These are phyloP conservation scores for Kwoniella bestiolae DNA, from an alignment of 768 basidiomycete species.

Conservation along the genomic window DNA sequence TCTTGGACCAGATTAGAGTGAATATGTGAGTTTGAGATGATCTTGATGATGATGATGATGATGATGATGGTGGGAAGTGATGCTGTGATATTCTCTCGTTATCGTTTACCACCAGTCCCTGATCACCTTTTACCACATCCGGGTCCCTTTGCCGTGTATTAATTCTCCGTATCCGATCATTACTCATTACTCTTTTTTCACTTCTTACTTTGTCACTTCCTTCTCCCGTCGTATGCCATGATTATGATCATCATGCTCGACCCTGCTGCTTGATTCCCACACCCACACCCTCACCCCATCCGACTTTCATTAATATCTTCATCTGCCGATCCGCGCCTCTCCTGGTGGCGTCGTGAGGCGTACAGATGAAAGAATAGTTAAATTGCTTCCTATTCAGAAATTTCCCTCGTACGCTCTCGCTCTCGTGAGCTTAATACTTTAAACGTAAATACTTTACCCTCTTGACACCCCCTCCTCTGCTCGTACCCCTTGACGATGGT, in stretches of 20 bases:
- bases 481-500: slow-evolving; percentile 1
- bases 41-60: no score
- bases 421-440: slow-evolving; percentile 4
- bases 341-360: slow-evolving; percentile 8
- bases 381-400: neutral
- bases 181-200: neutral
- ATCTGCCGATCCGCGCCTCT: slow-evolving; percentile 5
- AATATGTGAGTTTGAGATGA: neutral
- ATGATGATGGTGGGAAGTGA: no score
- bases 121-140: slow-evolving; percentile 22
- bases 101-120: neutral
- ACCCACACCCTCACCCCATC: neutral
- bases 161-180: slow-evolving; percentile 28
- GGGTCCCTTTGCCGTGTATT: slow-evolving; percentile 24
- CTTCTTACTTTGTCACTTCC: neutral
- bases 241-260: neutral
- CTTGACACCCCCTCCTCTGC: neutral
- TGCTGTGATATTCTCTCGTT: slow-evolving; percentile 5
- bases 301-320: neutral
- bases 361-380: neutral
- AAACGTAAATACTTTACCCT: neutral
- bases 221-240: slow-evolving; percentile 1
- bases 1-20: neutral
- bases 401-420: slow-evolving; percentile 8
- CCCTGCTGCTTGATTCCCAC: neutral